Evolutionary conservation across 805 yeast genomes (phyloP).

Genomic region (Clavispora fructus): DNA sequence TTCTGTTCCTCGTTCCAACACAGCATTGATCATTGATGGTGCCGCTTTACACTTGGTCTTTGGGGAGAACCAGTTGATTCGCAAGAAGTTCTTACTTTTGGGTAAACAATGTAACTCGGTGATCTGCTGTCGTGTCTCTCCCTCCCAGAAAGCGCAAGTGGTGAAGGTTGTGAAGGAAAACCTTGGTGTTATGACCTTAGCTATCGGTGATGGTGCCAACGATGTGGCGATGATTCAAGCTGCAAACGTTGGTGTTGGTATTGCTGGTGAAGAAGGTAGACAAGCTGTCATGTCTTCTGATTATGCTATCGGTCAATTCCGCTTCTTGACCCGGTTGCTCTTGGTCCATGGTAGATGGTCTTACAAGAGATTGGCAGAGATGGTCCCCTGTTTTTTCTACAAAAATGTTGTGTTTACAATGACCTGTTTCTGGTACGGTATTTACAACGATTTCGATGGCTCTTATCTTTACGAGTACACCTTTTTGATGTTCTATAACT

Average conservation of each 20-base stretch:
- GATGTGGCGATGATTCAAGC: slow-evolving; percentile 91
- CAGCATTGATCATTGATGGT: slow-evolving; percentile 75
- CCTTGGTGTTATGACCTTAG: slow-evolving; percentile 76
- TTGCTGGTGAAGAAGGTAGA: slow-evolving; percentile 88
- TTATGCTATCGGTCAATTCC: slow-evolving; percentile 79
- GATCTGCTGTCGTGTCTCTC: slow-evolving; percentile 82
- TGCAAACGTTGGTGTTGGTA: slow-evolving; percentile 84
- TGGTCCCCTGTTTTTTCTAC: slow-evolving; percentile 78
- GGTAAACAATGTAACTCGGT: slow-evolving; percentile 82
- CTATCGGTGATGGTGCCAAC: slow-evolving; percentile 86
- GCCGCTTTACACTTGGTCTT: slow-evolving; percentile 59
- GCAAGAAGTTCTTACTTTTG: slow-evolving; percentile 54
- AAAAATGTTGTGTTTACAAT: slow-evolving; percentile 73
- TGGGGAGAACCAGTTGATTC: slow-evolving; percentile 30
- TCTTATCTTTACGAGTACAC: slow-evolving; percentile 75
- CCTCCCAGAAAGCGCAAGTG: slow-evolving; percentile 83
- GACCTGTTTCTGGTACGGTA: slow-evolving; percentile 77
- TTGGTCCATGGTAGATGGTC: slow-evolving; percentile 86
- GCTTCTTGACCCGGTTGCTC: slow-evolving; percentile 60
- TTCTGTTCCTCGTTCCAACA: slow-evolving; percentile 60
- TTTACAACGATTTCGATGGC: slow-evolving; percentile 72
- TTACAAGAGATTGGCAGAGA: slow-evolving; percentile 72
- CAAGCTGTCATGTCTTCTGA: slow-evolving; percentile 88
- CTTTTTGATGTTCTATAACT: slow-evolving; percentile 71
- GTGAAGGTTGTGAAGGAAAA: slow-evolving; percentile 71